These are phyloP conservation scores for Fusarium protoensiforme DNA, from an alignment of 2,329 filamentous ascomycete species.

Conservation along the genomic window DNA sequence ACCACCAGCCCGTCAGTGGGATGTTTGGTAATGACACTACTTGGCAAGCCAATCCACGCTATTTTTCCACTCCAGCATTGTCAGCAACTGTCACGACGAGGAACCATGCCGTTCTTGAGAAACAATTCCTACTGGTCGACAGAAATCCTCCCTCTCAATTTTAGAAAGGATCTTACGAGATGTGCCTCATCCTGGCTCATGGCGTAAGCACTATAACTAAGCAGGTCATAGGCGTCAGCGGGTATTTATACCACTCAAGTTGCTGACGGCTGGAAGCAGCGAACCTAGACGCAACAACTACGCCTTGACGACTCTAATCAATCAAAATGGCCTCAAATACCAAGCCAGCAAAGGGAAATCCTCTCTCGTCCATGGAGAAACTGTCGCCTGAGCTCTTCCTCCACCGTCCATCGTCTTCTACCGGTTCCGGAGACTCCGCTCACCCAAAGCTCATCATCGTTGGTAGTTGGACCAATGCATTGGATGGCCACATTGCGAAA, in stretches of 20 bases:
- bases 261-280: neutral
- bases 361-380: constrained; percentile 23
- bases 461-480: constrained; percentile 20
- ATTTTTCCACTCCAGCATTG: neutral
- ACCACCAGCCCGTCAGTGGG: no score
- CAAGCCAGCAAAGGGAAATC: neutral
- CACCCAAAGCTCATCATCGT: constrained; percentile 22
- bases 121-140: neutral
- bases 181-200: neutral
- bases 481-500: constrained; percentile 23
- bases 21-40: no score
- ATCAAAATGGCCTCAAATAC: neutral
- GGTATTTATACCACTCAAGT: neutral
- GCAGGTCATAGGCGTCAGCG: neutral
- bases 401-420: neutral
- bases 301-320: neutral
- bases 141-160: neutral
- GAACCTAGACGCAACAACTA: neutral
- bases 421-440: neutral
- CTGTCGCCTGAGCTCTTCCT: constrained; percentile 12
- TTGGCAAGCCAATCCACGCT: neutral
- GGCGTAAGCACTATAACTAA: neutral
- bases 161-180: neutral
- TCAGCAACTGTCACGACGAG: neutral
- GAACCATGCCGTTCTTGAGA: neutral